A percentile compares a stretch with the other conserved stretches of the same genome.
Evolutionary conservation across 208 protist species (phyloP).

Genomic region (Acanthamoeba healyi): DNA sequence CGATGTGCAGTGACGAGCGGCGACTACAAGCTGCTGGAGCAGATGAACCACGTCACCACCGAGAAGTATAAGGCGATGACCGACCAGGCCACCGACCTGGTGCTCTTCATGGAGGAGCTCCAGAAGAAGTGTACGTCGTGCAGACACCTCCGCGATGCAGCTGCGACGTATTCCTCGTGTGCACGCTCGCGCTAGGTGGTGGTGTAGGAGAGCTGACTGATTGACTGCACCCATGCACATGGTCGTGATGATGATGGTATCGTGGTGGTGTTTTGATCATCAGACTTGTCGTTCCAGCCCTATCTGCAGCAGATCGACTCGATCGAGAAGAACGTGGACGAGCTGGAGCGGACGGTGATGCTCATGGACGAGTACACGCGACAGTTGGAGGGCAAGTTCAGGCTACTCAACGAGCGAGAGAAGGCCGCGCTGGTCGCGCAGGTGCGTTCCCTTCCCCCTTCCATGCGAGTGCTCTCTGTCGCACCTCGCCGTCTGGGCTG

Average conservation of each 20-base stretch:
- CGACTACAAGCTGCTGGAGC: conserved; percentile 72
- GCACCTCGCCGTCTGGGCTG: too few species aligned
- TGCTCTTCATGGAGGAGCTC: conserved; percentile 65
- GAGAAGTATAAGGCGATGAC: conserved; percentile 71
- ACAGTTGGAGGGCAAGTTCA: conserved; percentile 69
- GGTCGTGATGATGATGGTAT: too few species aligned
- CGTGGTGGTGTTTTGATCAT: too few species aligned
- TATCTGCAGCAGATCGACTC: conserved; percentile 64
- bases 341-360: conserved; percentile 68
- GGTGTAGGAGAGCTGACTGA: too few species aligned
- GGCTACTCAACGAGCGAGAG: conserved; percentile 24
- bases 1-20: conserved; percentile 13
- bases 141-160: too few species aligned
- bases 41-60: conserved; percentile 68
- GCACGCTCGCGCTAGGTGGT: too few species aligned
- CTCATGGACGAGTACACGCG: conserved; percentile 72
- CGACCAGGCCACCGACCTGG: conserved; percentile 65
- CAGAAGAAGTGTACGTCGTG: conserved; percentile 71
- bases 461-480: not conserved
- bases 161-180: too few species aligned
- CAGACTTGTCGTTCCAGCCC: conserved; percentile 48
- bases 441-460: not conserved
- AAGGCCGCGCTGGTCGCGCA: conserved; percentile 35
- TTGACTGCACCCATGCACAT: too few species aligned
- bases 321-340: conserved; percentile 57